These are phyloP conservation scores for Russula foetens DNA, from an alignment of 768 basidiomycete species.

Conservation along the genomic window DNA sequence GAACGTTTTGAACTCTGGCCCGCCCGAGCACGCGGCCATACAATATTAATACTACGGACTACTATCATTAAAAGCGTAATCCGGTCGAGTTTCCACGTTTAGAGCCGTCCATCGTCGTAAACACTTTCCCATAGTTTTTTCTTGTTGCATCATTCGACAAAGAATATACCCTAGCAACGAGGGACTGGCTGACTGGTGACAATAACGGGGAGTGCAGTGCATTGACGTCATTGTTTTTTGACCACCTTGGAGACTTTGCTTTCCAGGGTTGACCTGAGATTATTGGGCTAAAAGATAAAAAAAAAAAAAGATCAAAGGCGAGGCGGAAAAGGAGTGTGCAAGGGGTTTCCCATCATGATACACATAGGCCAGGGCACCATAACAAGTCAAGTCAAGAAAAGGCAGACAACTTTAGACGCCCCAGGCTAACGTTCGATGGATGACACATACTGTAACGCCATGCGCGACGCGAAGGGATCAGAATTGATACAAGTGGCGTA, in stretches of 20 bases:
- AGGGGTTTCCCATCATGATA: conserved; percentile 1
- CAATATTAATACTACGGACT: conserved; percentile 4
- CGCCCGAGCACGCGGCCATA: not conserved
- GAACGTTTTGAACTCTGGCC: too few species aligned
- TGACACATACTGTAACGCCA: conserved; percentile 9
- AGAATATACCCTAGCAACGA: conserved; percentile 10
- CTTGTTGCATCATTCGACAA: not conserved
- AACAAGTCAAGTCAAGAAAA: not conserved
- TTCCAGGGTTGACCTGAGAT: not conserved
- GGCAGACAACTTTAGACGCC: not conserved
- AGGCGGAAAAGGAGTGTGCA: not conserved
- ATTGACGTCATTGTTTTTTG: not conserved
- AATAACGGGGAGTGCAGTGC: too few species aligned
- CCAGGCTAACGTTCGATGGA: not conserved
- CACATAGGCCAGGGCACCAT: not conserved
- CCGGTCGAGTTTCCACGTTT: not conserved
- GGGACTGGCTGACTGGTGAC: not conserved
- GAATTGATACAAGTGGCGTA: conserved; percentile 17
- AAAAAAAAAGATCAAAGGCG: not conserved
- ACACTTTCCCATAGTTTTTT: not conserved
- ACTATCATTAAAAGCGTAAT: not conserved
- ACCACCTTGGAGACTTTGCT: not conserved
- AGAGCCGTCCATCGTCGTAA: not conserved
- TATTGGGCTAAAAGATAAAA: not conserved
- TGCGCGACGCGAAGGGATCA: conserved; percentile 7